Conservation (phyloP, 139 green algal genomes). For the Picochlorum sp. region DNA sequence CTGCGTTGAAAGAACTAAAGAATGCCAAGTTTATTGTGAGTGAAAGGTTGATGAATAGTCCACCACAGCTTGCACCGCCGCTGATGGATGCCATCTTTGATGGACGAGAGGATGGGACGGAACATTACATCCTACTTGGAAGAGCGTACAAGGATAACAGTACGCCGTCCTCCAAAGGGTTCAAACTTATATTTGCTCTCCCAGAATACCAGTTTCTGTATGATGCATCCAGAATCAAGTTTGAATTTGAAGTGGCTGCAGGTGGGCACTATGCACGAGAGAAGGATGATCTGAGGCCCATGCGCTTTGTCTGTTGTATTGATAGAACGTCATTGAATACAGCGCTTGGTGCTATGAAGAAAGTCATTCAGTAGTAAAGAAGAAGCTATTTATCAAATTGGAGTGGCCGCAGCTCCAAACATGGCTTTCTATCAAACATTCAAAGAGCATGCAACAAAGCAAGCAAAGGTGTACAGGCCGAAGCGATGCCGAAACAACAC, state of each 20-base stretch:
- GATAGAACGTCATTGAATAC: constrained; percentile 13
- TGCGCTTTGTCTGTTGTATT: constrained; percentile 46
- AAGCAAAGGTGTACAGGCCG: too few species aligned
- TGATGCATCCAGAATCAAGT: constrained; percentile 45
- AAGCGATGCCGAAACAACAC: too few species aligned
- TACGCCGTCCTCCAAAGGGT: constrained; percentile 12
- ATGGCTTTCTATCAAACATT: too few species aligned
- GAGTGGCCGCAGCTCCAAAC: too few species aligned
- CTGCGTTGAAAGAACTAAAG: constrained; percentile 33
- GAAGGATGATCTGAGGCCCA: constrained; percentile 49
- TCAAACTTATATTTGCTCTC: constrained; percentile 57
- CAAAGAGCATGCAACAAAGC: too few species aligned
- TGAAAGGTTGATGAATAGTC: constrained; percentile 84
- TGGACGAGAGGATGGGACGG: constrained; percentile 50
- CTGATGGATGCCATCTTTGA: constrained; percentile 76
- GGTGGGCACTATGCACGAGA: constrained; percentile 23
- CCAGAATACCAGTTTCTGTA: constrained; percentile 86
- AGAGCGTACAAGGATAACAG: constrained; percentile 50
- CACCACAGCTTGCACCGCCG: constrained; percentile 67
- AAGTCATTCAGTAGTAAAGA: too few species aligned
- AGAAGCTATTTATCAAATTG: too few species aligned
- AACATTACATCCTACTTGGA: constrained; percentile 53
- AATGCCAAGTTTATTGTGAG: constrained; percentile 61
- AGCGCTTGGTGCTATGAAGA: too few species aligned
- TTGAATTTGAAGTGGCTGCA: constrained; percentile 54